phyloP scores from a whole-genome alignment of 2,329 filamentous ascomycete genomes.

The Zymoseptoria crescenta region DNA sequence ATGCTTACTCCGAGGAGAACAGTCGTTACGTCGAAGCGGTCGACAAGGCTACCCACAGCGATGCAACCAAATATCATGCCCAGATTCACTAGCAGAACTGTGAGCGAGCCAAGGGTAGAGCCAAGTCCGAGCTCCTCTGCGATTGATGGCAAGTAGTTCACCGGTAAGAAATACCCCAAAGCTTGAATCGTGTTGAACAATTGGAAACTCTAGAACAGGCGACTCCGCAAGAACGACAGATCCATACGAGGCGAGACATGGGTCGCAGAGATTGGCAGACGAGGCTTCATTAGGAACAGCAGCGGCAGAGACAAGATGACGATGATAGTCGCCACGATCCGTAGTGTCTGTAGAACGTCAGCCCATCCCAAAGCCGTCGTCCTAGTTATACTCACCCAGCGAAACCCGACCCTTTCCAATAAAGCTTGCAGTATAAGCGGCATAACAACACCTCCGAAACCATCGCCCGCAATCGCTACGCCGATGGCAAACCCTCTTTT shows the following conservation, averaged over 20 bases:
- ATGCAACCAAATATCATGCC: slow-evolving; percentile 32
- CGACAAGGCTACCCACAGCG: slow-evolving; percentile 33
- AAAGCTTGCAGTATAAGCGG: slow-evolving; percentile 40
- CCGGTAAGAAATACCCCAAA: slow-evolving; percentile 38
- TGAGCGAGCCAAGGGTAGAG: slow-evolving; percentile 29
- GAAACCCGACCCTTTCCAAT: slow-evolving; percentile 34
- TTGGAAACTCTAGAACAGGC: slow-evolving; percentile 38
- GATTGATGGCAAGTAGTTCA: slow-evolving; percentile 37
- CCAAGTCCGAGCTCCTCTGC: slow-evolving; percentile 33
- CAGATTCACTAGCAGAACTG: slow-evolving; percentile 34
- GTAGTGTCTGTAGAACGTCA: slow-evolving; percentile 9
- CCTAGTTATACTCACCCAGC: slow-evolving; percentile 12
- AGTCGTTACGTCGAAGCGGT: slow-evolving; percentile 34
- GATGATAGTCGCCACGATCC: slow-evolving; percentile 13
- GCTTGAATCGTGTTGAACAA: slow-evolving; percentile 35
- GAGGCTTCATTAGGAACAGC: slow-evolving; percentile 19
- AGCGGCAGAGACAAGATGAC: slow-evolving; percentile 6
- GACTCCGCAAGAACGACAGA: slow-evolving; percentile 29
- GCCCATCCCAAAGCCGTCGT: background rate
- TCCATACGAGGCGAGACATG: slow-evolving; percentile 28
- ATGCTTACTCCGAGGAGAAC: slow-evolving; percentile 32
- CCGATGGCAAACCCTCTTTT: slow-evolving; percentile 46
- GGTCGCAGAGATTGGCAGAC: slow-evolving; percentile 18
- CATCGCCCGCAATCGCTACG: slow-evolving; percentile 37
- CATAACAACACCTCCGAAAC: slow-evolving; percentile 39